Percentiles rank a stretch among this genome's conserved stretches.
phyloP scores from a whole-genome alignment of 2,329 filamentous ascomycete genomes.

The Polytolypa hystricis region DNA sequence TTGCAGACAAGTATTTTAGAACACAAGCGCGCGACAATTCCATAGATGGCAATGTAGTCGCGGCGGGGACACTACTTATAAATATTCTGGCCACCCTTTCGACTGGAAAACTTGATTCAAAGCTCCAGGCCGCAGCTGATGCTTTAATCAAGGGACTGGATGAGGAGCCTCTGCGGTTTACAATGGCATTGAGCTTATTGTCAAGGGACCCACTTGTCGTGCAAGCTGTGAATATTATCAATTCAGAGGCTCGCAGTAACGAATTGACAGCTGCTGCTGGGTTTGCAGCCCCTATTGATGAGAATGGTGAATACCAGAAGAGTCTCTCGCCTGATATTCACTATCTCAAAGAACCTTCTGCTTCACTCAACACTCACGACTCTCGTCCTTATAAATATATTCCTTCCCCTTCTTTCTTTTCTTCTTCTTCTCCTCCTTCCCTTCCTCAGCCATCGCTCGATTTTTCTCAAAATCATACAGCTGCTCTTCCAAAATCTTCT shows the following conservation, averaged over 20 bases:
- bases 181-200: conserved; percentile 6
- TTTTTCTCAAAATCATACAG: too few species aligned
- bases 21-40: not conserved
- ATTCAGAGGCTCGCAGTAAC: too few species aligned
- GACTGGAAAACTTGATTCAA: not conserved
- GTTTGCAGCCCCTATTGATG: too few species aligned
- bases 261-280: too few species aligned
- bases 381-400: too few species aligned
- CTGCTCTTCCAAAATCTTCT: too few species aligned
- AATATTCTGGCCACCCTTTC: conserved; percentile 2
- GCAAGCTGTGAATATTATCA: conserved; percentile 4
- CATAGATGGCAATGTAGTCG: conserved; percentile 1
- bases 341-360: too few species aligned
- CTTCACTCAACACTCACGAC: not conserved
- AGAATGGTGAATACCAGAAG: too few species aligned
- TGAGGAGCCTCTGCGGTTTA: conserved; percentile 5
- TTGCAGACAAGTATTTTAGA: conserved; percentile 5
- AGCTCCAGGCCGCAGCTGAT: conserved; percentile 2
- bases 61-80: conserved; percentile 5
- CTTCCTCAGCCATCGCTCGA: not conserved
- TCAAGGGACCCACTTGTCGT: conserved; percentile 4
- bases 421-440: not conserved
- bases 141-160: conserved; percentile 4
- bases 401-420: conserved; percentile 1
- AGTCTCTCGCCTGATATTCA: too few species aligned